Evolutionary conservation across 495 filamentous ascomycete species (phyloP).

Genomic region (Aspergillus incahuasiensis): DNA sequence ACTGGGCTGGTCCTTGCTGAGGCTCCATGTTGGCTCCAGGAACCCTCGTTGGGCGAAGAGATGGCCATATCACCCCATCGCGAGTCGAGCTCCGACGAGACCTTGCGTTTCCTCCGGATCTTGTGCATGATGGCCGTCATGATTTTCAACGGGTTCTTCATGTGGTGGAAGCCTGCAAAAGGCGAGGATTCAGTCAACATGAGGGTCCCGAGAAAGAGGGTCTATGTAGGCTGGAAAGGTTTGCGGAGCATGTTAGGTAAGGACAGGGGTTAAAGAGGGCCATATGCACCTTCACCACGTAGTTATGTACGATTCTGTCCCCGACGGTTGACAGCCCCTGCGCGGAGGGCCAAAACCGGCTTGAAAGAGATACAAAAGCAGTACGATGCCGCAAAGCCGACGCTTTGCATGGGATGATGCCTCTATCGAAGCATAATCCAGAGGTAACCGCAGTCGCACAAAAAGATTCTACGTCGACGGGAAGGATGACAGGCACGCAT

Average conservation of each 20-base stretch:
- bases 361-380: constrained; percentile 1
- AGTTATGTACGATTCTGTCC: constrained; percentile 7
- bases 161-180: constrained; percentile 15
- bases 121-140: constrained; percentile 37
- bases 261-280: neutral
- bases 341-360: neutral
- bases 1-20: constrained; percentile 4
- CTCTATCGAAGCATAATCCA: constrained; percentile 27
- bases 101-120: constrained; percentile 35
- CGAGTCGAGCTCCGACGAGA: constrained; percentile 38
- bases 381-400: constrained; percentile 5
- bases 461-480: constrained; percentile 4
- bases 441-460: neutral
- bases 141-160: constrained; percentile 25
- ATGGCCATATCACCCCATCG: constrained; percentile 44
- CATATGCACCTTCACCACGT: constrained; percentile 4
- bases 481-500: constrained; percentile 13
- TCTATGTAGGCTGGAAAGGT: neutral
- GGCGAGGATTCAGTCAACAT: constrained; percentile 14
- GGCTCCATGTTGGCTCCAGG: constrained; percentile 38
- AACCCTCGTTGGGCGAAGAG: constrained; percentile 39
- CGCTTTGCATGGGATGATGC: constrained; percentile 20
- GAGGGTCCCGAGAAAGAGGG: neutral
- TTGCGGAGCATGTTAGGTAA: neutral
- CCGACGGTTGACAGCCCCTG: neutral